Evolutionary conservation across 768 basidiomycete species (phyloP).

Genomic region (Auriscalpium microsporum): DNA sequence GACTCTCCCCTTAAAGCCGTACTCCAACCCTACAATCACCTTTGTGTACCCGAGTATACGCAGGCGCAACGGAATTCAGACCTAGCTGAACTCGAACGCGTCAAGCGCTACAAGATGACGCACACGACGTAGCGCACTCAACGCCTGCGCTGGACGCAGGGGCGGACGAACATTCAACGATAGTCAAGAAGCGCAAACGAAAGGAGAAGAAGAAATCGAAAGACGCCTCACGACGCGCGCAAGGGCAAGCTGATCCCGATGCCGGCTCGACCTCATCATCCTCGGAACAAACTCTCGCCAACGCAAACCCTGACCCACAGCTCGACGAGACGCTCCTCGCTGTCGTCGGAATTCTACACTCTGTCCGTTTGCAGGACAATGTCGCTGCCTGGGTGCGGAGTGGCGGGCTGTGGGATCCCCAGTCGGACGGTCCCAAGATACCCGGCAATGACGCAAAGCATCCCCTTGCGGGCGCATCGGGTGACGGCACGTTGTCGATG

Average conservation of each 20-base stretch:
- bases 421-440: neutral
- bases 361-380: slow-evolving; percentile 48
- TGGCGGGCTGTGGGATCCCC: slow-evolving; percentile 39
- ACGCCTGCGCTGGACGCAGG: neutral
- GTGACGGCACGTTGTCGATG: slow-evolving; percentile 9
- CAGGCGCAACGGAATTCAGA: slow-evolving; percentile 33
- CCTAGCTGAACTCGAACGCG: slow-evolving; percentile 21
- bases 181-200: slow-evolving; percentile 20
- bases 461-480: neutral
- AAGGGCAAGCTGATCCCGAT: neutral
- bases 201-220: slow-evolving; percentile 10
- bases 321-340: slow-evolving; percentile 55
- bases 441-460: neutral
- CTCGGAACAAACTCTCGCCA: slow-evolving; percentile 4
- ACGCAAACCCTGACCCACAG: slow-evolving; percentile 9
- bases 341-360: slow-evolving; percentile 58
- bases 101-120: neutral
- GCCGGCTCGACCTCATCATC: neutral
- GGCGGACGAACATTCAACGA: neutral
- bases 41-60: slow-evolving; percentile 67
- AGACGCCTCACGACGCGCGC: neutral
- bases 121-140: slow-evolving; percentile 14
- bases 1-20: slow-evolving; percentile 47
- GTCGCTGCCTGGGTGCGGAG: slow-evolving; percentile 59
- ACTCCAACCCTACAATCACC: slow-evolving; percentile 75